Percentiles rank a stretch among this genome's conserved stretches.
phyloP scores from a whole-genome alignment of 1,284 basidiomycete species.

The Anthracocystis setariae region DNA sequence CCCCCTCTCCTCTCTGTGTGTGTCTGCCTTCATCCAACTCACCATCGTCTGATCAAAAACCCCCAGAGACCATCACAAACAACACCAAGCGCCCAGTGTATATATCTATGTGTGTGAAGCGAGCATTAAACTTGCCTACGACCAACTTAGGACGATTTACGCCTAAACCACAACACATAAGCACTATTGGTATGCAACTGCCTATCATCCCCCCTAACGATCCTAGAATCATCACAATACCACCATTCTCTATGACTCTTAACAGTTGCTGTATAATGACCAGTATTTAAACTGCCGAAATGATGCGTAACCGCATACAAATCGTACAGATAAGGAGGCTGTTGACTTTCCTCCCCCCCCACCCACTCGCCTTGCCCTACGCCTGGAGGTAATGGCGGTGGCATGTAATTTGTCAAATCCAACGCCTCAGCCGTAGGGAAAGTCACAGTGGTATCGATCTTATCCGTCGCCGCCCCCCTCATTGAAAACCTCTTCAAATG shows the following conservation, averaged over 20 bases:
- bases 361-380: slow-evolving; percentile 4
- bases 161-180: slow-evolving; percentile 63
- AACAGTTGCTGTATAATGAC: slow-evolving; percentile 67
- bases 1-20: too few relatives aligned
- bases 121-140: too few relatives aligned
- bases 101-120: too few relatives aligned
- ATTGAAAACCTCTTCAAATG: slow-evolving; percentile 95
- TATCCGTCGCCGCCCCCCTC: slow-evolving; percentile 92
- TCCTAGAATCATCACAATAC: slow-evolving; percentile 64
- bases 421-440: slow-evolving; percentile 81
- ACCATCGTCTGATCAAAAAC: too few relatives aligned
- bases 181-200: slow-evolving; percentile 58
- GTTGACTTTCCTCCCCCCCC: slow-evolving; percentile 48
- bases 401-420: slow-evolving; percentile 92
- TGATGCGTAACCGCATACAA: slow-evolving; percentile 69
- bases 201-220: slow-evolving; percentile 49
- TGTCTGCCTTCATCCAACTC: too few relatives aligned
- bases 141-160: slow-evolving; percentile 26
- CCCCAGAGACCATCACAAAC: too few relatives aligned
- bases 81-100: too few relatives aligned
- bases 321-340: slow-evolving; percentile 69
- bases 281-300: slow-evolving; percentile 65
- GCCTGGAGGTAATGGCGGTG: slow-evolving; percentile 70
- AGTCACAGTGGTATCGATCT: slow-evolving; percentile 69
- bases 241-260: slow-evolving; percentile 58